Conservation (phyloP, 2,329 filamentous ascomycete species). For the Epicoccum nigrum region DNA sequence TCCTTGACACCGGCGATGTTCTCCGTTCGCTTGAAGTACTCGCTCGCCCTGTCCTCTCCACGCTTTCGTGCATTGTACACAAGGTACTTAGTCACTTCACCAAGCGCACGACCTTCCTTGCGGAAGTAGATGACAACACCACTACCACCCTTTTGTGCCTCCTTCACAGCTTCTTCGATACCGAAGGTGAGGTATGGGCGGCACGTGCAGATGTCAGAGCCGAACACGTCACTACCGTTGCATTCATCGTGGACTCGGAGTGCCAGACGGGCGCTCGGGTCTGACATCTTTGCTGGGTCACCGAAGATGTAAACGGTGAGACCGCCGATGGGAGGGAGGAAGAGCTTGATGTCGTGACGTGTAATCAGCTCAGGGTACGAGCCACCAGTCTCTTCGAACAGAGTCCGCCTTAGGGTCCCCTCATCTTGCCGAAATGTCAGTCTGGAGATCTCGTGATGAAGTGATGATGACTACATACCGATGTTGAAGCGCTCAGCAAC, state of each 20-base stretch:
- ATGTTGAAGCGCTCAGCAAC: slow-evolving; percentile 93
- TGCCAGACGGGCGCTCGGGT: slow-evolving; percentile 79
- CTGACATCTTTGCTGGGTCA: slow-evolving; percentile 90
- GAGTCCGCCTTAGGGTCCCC: slow-evolving; percentile 78
- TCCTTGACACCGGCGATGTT: slow-evolving; percentile 95
- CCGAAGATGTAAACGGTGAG: slow-evolving; percentile 97
- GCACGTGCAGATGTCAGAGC: slow-evolving; percentile 97
- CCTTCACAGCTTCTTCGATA: slow-evolving; percentile 95
- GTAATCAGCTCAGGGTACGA: slow-evolving; percentile 98
- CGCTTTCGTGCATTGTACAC: slow-evolving; percentile 83
- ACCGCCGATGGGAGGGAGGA: slow-evolving; percentile 92
- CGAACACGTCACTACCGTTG: slow-evolving; percentile 97
- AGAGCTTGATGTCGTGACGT: slow-evolving; percentile 90
- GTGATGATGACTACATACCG: slow-evolving; percentile 55
- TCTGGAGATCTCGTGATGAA: not conserved
- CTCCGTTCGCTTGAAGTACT: slow-evolving; percentile 97
- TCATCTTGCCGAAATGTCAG: slow-evolving; percentile 66
- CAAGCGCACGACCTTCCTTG: slow-evolving; percentile 92
- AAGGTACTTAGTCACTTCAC: slow-evolving; percentile 89
- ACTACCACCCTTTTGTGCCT: slow-evolving; percentile 91
- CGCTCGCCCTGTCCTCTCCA: slow-evolving; percentile 77
- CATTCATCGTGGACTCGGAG: slow-evolving; percentile 88
- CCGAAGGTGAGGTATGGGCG: slow-evolving; percentile 95
- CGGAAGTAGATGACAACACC: slow-evolving; percentile 98
- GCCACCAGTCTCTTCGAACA: slow-evolving; percentile 95